These are phyloP conservation scores for Epichloe elymi DNA, from an alignment of 2,329 filamentous ascomycete genomes.

Conservation along the genomic window DNA sequence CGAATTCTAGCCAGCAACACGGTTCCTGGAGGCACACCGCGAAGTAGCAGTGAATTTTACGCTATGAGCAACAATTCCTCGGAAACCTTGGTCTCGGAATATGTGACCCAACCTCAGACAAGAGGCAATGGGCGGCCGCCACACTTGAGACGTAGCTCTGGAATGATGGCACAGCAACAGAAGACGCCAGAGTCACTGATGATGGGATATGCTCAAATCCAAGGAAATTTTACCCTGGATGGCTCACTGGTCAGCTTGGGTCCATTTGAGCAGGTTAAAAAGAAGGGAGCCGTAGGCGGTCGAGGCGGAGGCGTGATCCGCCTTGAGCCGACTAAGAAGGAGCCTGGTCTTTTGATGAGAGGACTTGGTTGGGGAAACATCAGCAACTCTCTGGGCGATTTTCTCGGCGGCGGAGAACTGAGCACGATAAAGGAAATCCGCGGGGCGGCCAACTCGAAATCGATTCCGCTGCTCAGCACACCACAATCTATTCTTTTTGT, in stretches of 20 bases:
- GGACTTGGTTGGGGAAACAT: constrained; percentile 80
- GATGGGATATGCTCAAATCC: constrained; percentile 95
- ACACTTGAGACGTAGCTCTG: constrained; percentile 34
- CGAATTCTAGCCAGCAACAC: constrained; percentile 68
- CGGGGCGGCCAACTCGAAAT: constrained; percentile 70
- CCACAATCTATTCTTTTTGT: constrained; percentile 95
- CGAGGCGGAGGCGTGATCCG: constrained; percentile 81
- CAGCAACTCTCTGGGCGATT: constrained; percentile 73
- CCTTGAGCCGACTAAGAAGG: constrained; percentile 57
- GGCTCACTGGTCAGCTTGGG: constrained; percentile 80
- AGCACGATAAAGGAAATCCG: constrained; percentile 96
- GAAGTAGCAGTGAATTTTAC: constrained; percentile 91
- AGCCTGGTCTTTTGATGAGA: constrained; percentile 71
- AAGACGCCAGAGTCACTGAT: constrained; percentile 66
- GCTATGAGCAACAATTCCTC: constrained; percentile 89
- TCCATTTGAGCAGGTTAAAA: constrained; percentile 92
- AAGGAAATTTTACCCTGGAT: constrained; percentile 83
- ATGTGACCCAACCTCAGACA: constrained; percentile 41
- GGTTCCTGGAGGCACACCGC: constrained; percentile 58
- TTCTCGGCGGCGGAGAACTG: constrained; percentile 75
- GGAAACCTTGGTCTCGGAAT: constrained; percentile 86
- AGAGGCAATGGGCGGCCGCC: constrained; percentile 25
- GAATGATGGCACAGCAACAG: constrained; percentile 28
- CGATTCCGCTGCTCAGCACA: constrained; percentile 83
- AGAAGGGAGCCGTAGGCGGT: constrained; percentile 78